Evolutionary conservation across 352 stramenopile species (phyloP).

Genomic region (Pythium chondricola): DNA sequence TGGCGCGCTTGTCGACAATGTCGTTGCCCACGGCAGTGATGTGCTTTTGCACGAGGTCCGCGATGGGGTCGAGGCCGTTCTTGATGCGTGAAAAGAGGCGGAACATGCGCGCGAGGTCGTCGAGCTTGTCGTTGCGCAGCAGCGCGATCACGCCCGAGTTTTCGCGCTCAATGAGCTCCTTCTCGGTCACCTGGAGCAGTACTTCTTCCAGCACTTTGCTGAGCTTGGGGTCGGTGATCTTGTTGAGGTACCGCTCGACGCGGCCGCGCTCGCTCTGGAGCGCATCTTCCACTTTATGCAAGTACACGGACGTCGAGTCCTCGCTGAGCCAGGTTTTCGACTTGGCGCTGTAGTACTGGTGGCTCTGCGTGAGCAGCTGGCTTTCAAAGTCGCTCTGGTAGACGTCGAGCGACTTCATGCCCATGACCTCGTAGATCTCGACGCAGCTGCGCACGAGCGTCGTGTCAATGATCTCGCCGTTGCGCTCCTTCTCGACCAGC

Average conservation of each 20-base stretch:
- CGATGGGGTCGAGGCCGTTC: conserved; percentile 96
- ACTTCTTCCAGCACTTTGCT: conserved; percentile 91
- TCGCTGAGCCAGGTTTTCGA: conserved; percentile 96
- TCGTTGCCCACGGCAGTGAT: conserved; percentile 88
- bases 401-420: conserved; percentile 93
- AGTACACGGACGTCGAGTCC: conserved; percentile 97
- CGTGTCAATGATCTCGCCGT: conserved; percentile 97
- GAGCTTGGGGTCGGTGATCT: conserved; percentile 94
- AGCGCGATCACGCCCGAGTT: conserved; percentile 92
- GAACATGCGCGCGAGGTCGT: conserved; percentile 98
- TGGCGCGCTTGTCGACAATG: conserved; percentile 81
- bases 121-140: conserved; percentile 96
- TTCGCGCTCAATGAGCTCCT: conserved; percentile 97
- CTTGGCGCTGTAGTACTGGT: conserved; percentile 94
- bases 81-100: conserved; percentile 95
- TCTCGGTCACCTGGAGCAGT: conserved; percentile 93
- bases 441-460: conserved; percentile 95
- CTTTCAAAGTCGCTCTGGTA: conserved; percentile 95
- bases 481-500: conserved; percentile 97
- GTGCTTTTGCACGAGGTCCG: conserved; percentile 94
- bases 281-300: conserved; percentile 92
- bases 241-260: conserved; percentile 96
- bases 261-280: conserved; percentile 77
- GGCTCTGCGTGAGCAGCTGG: conserved; percentile 90
- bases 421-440: conserved; percentile 98